Conservation (phyloP, 208 protist genomes). For the Crithidia brevicula region DNA sequence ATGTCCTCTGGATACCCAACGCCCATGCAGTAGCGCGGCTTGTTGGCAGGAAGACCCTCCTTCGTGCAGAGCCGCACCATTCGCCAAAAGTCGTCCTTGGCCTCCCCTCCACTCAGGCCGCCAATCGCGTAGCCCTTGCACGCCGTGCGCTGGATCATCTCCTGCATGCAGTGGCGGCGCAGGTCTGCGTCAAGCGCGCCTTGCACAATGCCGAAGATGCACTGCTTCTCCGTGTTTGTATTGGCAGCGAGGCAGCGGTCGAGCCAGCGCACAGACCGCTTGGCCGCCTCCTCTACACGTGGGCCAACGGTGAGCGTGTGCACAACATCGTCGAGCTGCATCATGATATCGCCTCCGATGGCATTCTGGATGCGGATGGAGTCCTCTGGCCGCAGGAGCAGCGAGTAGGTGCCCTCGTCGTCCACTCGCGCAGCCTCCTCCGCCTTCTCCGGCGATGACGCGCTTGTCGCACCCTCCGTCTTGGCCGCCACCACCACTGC, state of each 20-base stretch:
- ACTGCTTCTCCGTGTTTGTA: slow-evolving; percentile 90
- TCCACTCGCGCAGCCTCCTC: background rate
- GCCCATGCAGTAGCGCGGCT: slow-evolving; percentile 99
- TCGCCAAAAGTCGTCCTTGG: slow-evolving; percentile 97
- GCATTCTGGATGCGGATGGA: slow-evolving; percentile 98
- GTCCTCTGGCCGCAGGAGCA: slow-evolving; percentile 98
- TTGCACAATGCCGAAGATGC: slow-evolving; percentile 99
- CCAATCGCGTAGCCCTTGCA: slow-evolving; percentile 99
- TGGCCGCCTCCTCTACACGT: slow-evolving; percentile 96
- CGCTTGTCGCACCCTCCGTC: slow-evolving; percentile 12
- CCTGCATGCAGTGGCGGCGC: slow-evolving; percentile 90
- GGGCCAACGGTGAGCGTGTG: slow-evolving; percentile 86
- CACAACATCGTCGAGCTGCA: slow-evolving; percentile 99
- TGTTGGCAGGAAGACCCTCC: slow-evolving; percentile 83
- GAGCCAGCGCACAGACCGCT: slow-evolving; percentile 97
- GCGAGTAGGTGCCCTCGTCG: slow-evolving; percentile 56
- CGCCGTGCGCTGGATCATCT: slow-evolving; percentile 92
- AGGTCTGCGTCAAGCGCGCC: slow-evolving; percentile 93
- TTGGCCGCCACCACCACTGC: slow-evolving; percentile 10
- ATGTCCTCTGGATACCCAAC: slow-evolving; percentile 99
- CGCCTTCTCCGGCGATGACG: slow-evolving; percentile 2
- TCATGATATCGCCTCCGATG: slow-evolving; percentile 99
- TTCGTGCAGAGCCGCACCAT: slow-evolving; percentile 94
- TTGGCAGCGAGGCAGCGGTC: slow-evolving; percentile 98
- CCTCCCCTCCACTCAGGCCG: slow-evolving; percentile 98